These are phyloP conservation scores for Emericellopsis atlantica DNA, from an alignment of 2,329 filamentous ascomycete genomes.

Conservation along the genomic window DNA sequence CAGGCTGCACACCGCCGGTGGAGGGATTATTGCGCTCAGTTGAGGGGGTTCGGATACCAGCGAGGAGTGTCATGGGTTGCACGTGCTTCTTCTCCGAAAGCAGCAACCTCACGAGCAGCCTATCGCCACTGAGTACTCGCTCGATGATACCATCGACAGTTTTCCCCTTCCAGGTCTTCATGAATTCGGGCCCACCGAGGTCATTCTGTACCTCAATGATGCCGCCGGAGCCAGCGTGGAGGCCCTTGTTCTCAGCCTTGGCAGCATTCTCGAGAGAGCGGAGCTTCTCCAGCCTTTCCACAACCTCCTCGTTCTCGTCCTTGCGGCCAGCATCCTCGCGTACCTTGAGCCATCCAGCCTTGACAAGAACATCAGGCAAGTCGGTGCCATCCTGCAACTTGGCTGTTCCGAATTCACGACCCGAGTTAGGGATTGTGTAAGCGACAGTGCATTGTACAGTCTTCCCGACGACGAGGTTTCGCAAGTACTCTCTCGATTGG, in stretches of 20 bases:
- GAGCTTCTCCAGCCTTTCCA: slow-evolving; percentile 62
- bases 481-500: slow-evolving; percentile 86
- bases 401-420: slow-evolving; percentile 79
- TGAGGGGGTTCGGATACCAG: slow-evolving; percentile 79
- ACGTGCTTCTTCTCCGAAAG: slow-evolving; percentile 73
- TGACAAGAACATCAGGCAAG: slow-evolving; percentile 71
- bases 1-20: slow-evolving; percentile 68
- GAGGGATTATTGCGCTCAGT: slow-evolving; percentile 73
- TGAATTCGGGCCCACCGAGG: slow-evolving; percentile 64
- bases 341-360: slow-evolving; percentile 85
- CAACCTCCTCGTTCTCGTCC: slow-evolving; percentile 69
- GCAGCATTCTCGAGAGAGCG: slow-evolving; percentile 67
- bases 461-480: slow-evolving; percentile 75
- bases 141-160: slow-evolving; percentile 79
- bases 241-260: slow-evolving; percentile 63
- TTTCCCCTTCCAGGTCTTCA: slow-evolving; percentile 76
- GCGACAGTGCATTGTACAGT: slow-evolving; percentile 72
- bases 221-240: slow-evolving; percentile 59
- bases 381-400: slow-evolving; percentile 62
- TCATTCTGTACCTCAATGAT: slow-evolving; percentile 73
- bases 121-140: slow-evolving; percentile 82
- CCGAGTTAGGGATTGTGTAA: slow-evolving; percentile 76
- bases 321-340: slow-evolving; percentile 89
- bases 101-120: slow-evolving; percentile 72
- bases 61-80: slow-evolving; percentile 79